Percentiles rank a stretch among this genome's conserved stretches.
Evolutionary conservation across 2,329 filamentous ascomycete genomes (phyloP).

Genomic region (Cladosporium sp.): DNA sequence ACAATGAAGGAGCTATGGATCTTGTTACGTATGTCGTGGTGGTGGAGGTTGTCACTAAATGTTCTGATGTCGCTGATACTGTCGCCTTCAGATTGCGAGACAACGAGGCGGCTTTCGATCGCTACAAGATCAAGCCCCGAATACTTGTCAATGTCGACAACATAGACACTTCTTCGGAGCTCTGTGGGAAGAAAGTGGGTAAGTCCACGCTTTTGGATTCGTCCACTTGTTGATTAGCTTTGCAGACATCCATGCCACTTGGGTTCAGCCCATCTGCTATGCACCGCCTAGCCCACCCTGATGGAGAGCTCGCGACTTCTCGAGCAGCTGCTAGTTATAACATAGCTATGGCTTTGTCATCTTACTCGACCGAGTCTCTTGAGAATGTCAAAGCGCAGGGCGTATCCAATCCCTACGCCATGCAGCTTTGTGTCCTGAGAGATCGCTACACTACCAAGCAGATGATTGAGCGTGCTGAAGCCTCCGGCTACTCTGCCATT

Average conservation of each 20-base stretch:
- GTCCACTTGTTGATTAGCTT: constrained; percentile 23
- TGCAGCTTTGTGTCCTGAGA: constrained; percentile 58
- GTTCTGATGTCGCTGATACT: background rate
- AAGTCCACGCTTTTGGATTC: background rate
- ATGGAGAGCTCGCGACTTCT: constrained; percentile 54
- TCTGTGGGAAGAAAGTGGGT: constrained; percentile 45
- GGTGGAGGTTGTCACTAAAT: background rate
- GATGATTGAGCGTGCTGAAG: constrained; percentile 26
- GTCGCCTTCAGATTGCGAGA: constrained; percentile 40
- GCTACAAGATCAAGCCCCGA: constrained; percentile 43
- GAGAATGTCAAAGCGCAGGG: constrained; percentile 52
- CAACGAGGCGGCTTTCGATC: constrained; percentile 54
- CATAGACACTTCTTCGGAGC: constrained; percentile 43
- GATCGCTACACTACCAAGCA: constrained; percentile 53
- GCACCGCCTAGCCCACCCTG: constrained; percentile 53
- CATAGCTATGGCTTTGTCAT: constrained; percentile 52
- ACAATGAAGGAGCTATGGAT: constrained; percentile 38
- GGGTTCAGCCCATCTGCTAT: constrained; percentile 56
- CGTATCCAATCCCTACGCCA: constrained; percentile 48
- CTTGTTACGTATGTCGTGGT: constrained; percentile 31
- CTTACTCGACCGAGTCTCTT: constrained; percentile 50
- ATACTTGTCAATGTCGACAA: constrained; percentile 42
- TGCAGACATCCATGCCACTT: constrained; percentile 46
- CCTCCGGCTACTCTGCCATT: constrained; percentile 52
- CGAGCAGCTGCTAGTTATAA: constrained; percentile 47